Conservation (phyloP, 2,329 filamentous ascomycete genomes). For the Penicillium sp. region DNA sequence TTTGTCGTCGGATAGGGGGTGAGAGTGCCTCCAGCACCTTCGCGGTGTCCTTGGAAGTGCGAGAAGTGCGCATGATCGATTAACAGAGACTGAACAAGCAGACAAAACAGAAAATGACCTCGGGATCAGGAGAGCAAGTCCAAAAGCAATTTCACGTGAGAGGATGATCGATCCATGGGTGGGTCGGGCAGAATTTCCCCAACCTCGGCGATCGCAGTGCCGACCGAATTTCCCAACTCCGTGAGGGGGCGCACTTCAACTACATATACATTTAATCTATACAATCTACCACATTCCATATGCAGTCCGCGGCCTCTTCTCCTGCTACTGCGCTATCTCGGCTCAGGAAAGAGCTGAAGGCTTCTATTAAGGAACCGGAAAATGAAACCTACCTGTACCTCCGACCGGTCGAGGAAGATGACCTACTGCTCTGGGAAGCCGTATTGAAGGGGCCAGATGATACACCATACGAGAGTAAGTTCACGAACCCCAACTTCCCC, state of each 20-base stretch:
- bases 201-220: constrained; percentile 23
- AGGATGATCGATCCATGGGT: constrained; percentile 1
- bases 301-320: constrained; percentile 19
- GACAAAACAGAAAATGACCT: background rate
- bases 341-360: constrained; percentile 61
- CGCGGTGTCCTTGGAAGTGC: constrained; percentile 59
- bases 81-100: background rate
- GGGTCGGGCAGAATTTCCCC: constrained; percentile 18
- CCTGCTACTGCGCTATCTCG: constrained; percentile 52
- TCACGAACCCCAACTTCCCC: background rate
- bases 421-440: constrained; percentile 61
- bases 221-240: constrained; percentile 8
- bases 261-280: background rate
- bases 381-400: constrained; percentile 52
- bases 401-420: constrained; percentile 56
- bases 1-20: constrained; percentile 44
- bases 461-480: constrained; percentile 60
- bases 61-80: constrained; percentile 56
- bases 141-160: constrained; percentile 24
- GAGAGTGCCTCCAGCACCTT: constrained; percentile 55
- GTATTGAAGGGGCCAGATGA: constrained; percentile 60
- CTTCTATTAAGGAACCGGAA: constrained; percentile 54
- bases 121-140: background rate
- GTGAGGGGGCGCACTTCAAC: background rate
- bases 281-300: constrained; percentile 14